Conservation (phyloP, 345 rosid genomes). For the Eutrema japonicum region DNA sequence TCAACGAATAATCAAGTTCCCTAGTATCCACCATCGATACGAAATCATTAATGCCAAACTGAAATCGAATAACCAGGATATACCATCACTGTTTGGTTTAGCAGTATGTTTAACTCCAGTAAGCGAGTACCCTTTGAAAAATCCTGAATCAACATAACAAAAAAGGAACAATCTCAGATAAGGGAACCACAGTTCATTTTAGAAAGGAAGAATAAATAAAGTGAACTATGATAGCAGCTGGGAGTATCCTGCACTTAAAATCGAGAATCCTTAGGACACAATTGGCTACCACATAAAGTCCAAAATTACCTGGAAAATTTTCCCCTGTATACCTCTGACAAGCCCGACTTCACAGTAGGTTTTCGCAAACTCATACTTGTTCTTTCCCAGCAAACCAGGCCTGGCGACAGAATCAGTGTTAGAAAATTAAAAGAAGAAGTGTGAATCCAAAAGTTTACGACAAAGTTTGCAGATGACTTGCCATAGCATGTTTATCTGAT, state of each 20-base stretch:
- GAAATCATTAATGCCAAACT: conserved; percentile 17
- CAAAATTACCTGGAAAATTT: conserved; percentile 72
- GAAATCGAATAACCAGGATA: conserved; percentile 40
- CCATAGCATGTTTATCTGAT: conserved; percentile 95
- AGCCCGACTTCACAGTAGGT: conserved; percentile 75
- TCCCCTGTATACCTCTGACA: conserved; percentile 58
- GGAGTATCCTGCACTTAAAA: conserved; percentile 13
- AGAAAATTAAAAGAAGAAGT: conserved; percentile 23
- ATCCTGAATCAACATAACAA: conserved; percentile 59
- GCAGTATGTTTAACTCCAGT: conserved; percentile 85
- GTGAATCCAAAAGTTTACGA: conserved; percentile 31
- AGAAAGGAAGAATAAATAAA: conserved; percentile 31
- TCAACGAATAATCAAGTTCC: neutral
- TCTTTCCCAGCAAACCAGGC: conserved; percentile 95
- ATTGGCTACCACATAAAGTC: conserved; percentile 22
- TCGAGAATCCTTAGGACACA: conserved; percentile 21
- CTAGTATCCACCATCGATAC: conserved; percentile 3
- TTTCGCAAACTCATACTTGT: conserved; percentile 86
- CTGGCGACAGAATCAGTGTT: conserved; percentile 51
- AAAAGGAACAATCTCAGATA: conserved; percentile 10
- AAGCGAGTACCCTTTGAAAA: conserved; percentile 88
- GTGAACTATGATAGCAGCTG: conserved; percentile 22
- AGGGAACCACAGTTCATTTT: conserved; percentile 16
- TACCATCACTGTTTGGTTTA: conserved; percentile 92
- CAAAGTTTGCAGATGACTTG: conserved; percentile 50